Evolutionary conservation across 1,139 yeast genomes (phyloP).

Genomic region (Hyphopichia wangnamkhiaoensis): DNA sequence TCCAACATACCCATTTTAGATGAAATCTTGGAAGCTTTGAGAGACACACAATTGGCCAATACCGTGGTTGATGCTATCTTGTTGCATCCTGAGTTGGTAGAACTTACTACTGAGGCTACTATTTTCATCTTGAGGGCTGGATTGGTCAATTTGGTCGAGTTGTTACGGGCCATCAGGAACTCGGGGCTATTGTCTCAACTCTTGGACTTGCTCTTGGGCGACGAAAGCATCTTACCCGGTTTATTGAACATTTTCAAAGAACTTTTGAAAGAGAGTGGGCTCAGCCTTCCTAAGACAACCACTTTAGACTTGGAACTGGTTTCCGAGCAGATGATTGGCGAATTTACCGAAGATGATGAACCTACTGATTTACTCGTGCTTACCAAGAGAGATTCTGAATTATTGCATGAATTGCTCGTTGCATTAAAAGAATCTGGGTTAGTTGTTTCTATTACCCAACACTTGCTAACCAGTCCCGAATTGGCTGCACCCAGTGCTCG

Average conservation of each 20-base stretch:
- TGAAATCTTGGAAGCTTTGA: slow-evolving; percentile 21
- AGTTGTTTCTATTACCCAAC: slow-evolving; percentile 26
- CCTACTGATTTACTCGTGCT: slow-evolving; percentile 7
- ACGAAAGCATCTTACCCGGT: slow-evolving; percentile 31
- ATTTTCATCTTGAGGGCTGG: slow-evolving; percentile 22
- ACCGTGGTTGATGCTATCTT: slow-evolving; percentile 26
- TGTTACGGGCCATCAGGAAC: slow-evolving; percentile 28
- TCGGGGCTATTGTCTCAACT: slow-evolving; percentile 31
- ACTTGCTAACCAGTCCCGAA: slow-evolving; percentile 27
- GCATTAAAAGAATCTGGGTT: slow-evolving; percentile 34
- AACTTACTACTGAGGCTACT: slow-evolving; percentile 23
- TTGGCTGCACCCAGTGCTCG: slow-evolving; percentile 29
- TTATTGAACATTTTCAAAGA: slow-evolving; percentile 24
- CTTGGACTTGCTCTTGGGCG: slow-evolving; percentile 24
- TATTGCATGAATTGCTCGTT: slow-evolving; percentile 24
- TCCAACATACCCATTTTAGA: slow-evolving; percentile 26
- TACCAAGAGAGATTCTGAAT: slow-evolving; percentile 23
- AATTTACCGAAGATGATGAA: not conserved
- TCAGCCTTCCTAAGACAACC: slow-evolving; percentile 15
- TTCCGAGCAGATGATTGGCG: not conserved
- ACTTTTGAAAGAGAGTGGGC: slow-evolving; percentile 22
- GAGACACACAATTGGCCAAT: slow-evolving; percentile 25
- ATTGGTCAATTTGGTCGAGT: slow-evolving; percentile 24
- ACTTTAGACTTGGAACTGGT: slow-evolving; percentile 3
- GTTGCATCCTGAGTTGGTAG: slow-evolving; percentile 25